These are phyloP conservation scores for Candida michaelii DNA, from an alignment of 805 yeast genomes.

Conservation along the genomic window DNA sequence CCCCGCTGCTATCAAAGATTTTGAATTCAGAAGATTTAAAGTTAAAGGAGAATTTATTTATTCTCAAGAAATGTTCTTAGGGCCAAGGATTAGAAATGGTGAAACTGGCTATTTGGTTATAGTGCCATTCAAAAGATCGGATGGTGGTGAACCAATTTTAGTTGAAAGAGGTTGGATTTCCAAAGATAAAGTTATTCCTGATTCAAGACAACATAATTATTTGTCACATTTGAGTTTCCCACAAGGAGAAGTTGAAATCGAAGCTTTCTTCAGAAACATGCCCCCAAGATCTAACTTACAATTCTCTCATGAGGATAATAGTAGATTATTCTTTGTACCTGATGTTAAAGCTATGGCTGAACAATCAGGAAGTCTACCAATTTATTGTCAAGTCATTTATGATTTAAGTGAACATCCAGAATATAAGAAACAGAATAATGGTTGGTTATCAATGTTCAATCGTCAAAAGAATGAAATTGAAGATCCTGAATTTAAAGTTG, in stretches of 20 bases:
- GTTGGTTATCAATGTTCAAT: conserved; percentile 29
- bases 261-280: conserved; percentile 71
- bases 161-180: conserved; percentile 92
- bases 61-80: conserved; percentile 84
- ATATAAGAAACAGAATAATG: conserved; percentile 37
- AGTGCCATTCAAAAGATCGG: conserved; percentile 76
- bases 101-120: conserved; percentile 74
- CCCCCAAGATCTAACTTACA: conserved; percentile 62
- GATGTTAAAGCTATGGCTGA: conserved; percentile 81
- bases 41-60: conserved; percentile 79
- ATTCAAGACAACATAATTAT: conserved; percentile 43
- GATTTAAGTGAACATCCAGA: conserved; percentile 67
- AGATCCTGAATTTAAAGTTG: conserved; percentile 32
- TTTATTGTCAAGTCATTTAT: conserved; percentile 73
- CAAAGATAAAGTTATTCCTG: conserved; percentile 62
- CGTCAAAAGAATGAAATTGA: conserved; percentile 10
- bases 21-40: conserved; percentile 80
- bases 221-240: conserved; percentile 74
- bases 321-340: conserved; percentile 72
- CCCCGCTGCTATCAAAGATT: conserved; percentile 64
- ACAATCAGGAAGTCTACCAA: conserved; percentile 63
- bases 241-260: conserved; percentile 65
- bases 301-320: conserved; percentile 65
- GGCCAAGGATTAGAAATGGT: conserved; percentile 75
- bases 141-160: conserved; percentile 74